Percentiles rank a stretch among this genome's conserved stretches.
Conservation (phyloP, 108 stramenopile genomes). For the Ochromonas danica region DNA sequence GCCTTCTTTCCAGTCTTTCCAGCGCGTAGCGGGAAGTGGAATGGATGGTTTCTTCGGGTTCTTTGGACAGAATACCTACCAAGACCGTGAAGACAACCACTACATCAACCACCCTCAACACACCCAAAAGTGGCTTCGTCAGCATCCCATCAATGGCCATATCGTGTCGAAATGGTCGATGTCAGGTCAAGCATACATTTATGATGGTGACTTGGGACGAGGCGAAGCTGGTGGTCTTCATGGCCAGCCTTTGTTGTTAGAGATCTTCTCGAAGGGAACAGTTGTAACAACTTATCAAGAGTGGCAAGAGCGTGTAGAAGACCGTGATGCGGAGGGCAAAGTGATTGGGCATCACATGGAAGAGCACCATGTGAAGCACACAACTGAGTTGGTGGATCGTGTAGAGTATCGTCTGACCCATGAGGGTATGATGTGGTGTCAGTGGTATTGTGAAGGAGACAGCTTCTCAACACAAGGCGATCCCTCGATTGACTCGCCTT, state of each 20-base stretch:
- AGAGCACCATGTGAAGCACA: not conserved
- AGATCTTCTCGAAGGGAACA: not conserved
- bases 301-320: no score
- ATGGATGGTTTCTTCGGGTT: not conserved
- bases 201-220: not conserved
- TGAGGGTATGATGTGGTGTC: not conserved
- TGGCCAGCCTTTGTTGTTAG: not conserved
- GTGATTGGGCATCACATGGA: not conserved
- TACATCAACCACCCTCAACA: not conserved
- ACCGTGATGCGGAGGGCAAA: not conserved
- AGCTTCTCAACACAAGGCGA: not conserved
- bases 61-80: not conserved
- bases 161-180: not conserved
- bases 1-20: not conserved
- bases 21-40: not conserved
- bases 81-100: not conserved
- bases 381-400: not conserved
- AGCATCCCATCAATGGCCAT: not conserved
- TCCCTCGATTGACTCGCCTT: not conserved
- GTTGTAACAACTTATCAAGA: not conserved
- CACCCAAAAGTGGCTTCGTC: not conserved
- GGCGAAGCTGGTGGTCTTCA: not conserved
- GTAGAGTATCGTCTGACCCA: not conserved
- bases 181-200: not conserved
- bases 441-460: not conserved